These are phyloP conservation scores for Arthrobotrys iridis DNA, from an alignment of 2,329 filamentous ascomycete genomes.

Conservation along the genomic window DNA sequence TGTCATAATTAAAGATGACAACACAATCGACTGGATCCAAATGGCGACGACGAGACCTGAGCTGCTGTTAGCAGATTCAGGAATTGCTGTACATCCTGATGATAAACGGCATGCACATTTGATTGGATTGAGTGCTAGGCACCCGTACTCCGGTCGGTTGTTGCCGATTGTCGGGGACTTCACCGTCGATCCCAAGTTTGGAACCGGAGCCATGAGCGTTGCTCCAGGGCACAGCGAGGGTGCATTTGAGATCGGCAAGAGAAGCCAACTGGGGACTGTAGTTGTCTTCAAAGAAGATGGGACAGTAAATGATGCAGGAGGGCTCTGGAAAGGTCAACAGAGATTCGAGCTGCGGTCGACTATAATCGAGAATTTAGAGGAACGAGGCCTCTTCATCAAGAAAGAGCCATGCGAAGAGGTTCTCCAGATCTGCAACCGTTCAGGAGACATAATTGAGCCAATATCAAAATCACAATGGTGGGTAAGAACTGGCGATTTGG, in stretches of 20 bases:
- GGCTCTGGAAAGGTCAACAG: constrained; percentile 2
- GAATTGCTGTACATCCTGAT: constrained; percentile 57
- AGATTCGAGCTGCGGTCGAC: constrained; percentile 54
- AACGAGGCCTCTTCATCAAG: constrained; percentile 52
- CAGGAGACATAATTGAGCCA: constrained; percentile 56
- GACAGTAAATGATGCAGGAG: constrained; percentile 7
- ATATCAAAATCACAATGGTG: constrained; percentile 57
- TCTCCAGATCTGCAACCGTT: constrained; percentile 55
- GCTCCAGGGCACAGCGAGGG: constrained; percentile 56
- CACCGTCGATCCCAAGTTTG: constrained; percentile 56
- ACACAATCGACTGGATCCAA: constrained; percentile 38
- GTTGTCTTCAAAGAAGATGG: constrained; percentile 31
- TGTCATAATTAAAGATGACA: constrained; percentile 53
- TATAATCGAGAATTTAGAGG: constrained; percentile 55
- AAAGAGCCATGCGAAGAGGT: constrained; percentile 50
- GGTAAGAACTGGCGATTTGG: constrained; percentile 56
- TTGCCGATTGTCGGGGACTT: constrained; percentile 56
- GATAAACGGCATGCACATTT: constrained; percentile 56
- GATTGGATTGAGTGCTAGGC: constrained; percentile 19
- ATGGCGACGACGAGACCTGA: constrained; percentile 58
- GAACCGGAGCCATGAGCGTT: constrained; percentile 57
- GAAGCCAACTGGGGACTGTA: constrained; percentile 19
- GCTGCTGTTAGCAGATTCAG: constrained; percentile 56
- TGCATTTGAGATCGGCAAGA: constrained; percentile 56
- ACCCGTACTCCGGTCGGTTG: constrained; percentile 30